phyloP scores from a whole-genome alignment of 139 green algal species.

The Ettlia oleoabundans region DNA sequence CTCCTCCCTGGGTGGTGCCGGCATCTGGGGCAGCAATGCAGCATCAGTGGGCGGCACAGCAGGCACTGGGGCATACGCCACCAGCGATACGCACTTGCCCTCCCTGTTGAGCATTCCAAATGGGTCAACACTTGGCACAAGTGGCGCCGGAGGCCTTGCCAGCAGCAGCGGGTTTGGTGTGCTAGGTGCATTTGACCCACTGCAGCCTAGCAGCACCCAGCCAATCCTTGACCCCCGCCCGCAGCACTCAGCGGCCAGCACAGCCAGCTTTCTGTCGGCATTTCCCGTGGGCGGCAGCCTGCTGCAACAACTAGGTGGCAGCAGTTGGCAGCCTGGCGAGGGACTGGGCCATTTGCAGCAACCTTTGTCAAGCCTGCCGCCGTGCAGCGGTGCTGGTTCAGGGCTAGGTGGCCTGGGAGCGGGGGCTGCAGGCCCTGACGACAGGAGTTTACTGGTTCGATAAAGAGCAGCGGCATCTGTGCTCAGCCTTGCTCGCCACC shows the following conservation, averaged over 20 bases:
- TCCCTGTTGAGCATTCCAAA: background rate
- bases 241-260: background rate
- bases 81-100: background rate
- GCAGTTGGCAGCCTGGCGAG: background rate
- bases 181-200: constrained; percentile 13
- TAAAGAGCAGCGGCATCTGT: too few relatives aligned
- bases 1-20: background rate
- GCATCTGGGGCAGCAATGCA: constrained; percentile 14
- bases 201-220: constrained; percentile 7
- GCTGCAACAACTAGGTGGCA: background rate
- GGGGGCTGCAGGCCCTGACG: too few relatives aligned
- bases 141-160: background rate
- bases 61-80: background rate
- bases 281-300: background rate
- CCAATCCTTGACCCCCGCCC: background rate
- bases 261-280: background rate
- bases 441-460: constrained; percentile 10
- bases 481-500: too few relatives aligned
- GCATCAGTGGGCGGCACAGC: background rate
- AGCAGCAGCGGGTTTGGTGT: background rate
- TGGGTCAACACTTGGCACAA: background rate
- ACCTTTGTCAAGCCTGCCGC: background rate
- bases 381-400: background rate
- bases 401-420: background rate
- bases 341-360: background rate